A percentile compares a stretch with the other conserved stretches of the same genome.
phyloP scores from a whole-genome alignment of 2,329 filamentous ascomycete species.

The Meredithiella fracta region DNA sequence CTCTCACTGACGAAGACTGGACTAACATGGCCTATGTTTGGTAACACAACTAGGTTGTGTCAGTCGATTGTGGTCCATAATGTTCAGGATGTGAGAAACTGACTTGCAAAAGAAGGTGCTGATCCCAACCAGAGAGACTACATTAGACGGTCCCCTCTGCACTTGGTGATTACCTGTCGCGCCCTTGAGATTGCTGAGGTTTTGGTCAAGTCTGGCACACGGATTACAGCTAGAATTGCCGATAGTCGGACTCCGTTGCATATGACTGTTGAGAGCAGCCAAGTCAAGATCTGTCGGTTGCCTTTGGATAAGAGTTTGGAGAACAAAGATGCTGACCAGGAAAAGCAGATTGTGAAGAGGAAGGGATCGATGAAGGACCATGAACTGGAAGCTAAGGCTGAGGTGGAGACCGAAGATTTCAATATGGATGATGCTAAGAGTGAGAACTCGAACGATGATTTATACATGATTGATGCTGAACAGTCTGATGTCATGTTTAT shows the following conservation, averaged over 20 bases:
- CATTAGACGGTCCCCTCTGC: conserved; percentile 62
- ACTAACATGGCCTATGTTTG: conserved; percentile 82
- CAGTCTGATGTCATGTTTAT: conserved; percentile 32
- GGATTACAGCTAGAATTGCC: conserved; percentile 56
- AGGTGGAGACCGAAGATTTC: conserved; percentile 13
- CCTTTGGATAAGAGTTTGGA: conserved; percentile 57
- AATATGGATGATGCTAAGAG: conserved; percentile 6
- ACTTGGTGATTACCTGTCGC: conserved; percentile 55
- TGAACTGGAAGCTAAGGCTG: not conserved
- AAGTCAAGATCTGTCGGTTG: conserved; percentile 50
- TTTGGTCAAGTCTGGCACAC: conserved; percentile 55
- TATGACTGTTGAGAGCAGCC: conserved; percentile 55
- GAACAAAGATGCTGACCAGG: conserved; percentile 33
- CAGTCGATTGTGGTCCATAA: conserved; percentile 67
- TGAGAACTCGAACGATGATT: conserved; percentile 24
- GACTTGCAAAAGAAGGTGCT: conserved; percentile 45
- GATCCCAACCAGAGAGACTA: conserved; percentile 62
- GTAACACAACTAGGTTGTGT: conserved; percentile 60
- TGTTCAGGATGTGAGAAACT: conserved; percentile 39
- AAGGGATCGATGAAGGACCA: conserved; percentile 19
- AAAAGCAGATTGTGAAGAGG: conserved; percentile 33
- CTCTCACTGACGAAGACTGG: conserved; percentile 68
- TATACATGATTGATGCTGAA: conserved; percentile 34
- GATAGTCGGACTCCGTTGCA: conserved; percentile 75
- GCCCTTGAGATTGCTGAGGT: conserved; percentile 52